These are phyloP conservation scores for Zygosaccharomyces kombuchaensis DNA, from an alignment of 805 yeast genomes.

Conservation along the genomic window DNA sequence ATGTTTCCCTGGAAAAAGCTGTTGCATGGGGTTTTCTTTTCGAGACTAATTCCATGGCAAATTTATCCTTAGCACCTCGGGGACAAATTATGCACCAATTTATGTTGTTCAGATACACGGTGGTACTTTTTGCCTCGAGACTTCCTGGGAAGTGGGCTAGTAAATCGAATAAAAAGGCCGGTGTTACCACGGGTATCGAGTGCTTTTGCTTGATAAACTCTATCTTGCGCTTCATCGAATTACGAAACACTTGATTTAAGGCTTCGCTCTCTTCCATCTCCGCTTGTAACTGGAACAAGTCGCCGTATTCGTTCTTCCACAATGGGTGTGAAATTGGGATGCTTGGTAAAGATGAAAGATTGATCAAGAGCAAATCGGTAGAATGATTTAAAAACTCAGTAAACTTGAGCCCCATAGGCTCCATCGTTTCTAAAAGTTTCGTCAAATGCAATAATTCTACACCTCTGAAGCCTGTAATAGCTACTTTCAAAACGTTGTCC, in stretches of 20 bases:
- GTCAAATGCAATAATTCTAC: slow-evolving; percentile 68
- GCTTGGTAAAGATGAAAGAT: slow-evolving; percentile 28
- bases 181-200: slow-evolving; percentile 32
- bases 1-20: slow-evolving; percentile 1
- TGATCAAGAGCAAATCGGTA: slow-evolving; percentile 31
- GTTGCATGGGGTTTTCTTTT: not conserved
- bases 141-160: slow-evolving; percentile 15
- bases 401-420: slow-evolving; percentile 33
- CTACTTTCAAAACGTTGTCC: slow-evolving; percentile 34
- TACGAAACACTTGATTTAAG: slow-evolving; percentile 26
- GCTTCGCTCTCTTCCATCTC: slow-evolving; percentile 11
- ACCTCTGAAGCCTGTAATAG: slow-evolving; percentile 73
- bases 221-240: slow-evolving; percentile 34
- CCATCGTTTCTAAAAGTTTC: slow-evolving; percentile 53
- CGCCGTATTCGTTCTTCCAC: slow-evolving; percentile 31
- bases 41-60: slow-evolving; percentile 17
- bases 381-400: slow-evolving; percentile 26
- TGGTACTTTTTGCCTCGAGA: not conserved
- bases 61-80: slow-evolving; percentile 24
- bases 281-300: slow-evolving; percentile 19
- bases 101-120: slow-evolving; percentile 23
- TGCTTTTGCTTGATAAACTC: slow-evolving; percentile 30
- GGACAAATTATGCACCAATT: slow-evolving; percentile 36
- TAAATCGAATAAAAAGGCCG: slow-evolving; percentile 30
- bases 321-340: slow-evolving; percentile 25